Evolutionary conservation across 2,329 filamentous ascomycete genomes (phyloP), one percentile per base, ranked within the genome.

Genomic region (Xylariaceae sp.): DNA sequence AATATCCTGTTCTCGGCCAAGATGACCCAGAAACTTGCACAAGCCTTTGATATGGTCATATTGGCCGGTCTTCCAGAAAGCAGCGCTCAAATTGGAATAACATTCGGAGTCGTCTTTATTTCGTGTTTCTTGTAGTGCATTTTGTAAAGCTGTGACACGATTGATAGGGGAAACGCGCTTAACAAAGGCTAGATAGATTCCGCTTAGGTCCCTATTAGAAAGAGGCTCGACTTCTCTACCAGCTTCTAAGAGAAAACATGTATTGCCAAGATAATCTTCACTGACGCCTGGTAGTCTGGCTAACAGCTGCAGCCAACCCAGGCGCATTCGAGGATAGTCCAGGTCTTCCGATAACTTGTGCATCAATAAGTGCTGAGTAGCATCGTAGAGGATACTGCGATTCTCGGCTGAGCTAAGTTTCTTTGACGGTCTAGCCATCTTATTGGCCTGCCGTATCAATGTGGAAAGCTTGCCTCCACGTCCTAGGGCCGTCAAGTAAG

Each of bases 231-330:
- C 14, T 21, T 26, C 16, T 19, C 26, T 44, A 12, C 57, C 60
- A 32, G 60, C 50, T 54, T 71, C 69, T 14, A 71, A 60, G 20
- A 51, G 40, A 29, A 29, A 51, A 37, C 65, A 69, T 19, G 50
- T 44, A 45, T 48, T 55, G 20, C 46, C 56, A 16, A 71, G 46
- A 41, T 64, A 64, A 7, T 52, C 44, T 14, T 52, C 49, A 20
- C 61, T 52, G 23, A 69, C 40, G 18, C 46, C 47, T 14, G 67
- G 69, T 37, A 70, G 48, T 37, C 67, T 65, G 20, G 64, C 68
- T 43, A 72, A 53, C 19, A 70, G 44, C 20, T 62, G 61, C 43
- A 72, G 56, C 68, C 67, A 71, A 14, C 55, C 40, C 16, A 62
- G 52, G 18, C 70, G 69, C 41, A 60, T 43, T 19, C 55, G 26